Evolutionary conservation across 495 filamentous ascomycete genomes (phyloP).

Genomic region (Hypoxylon intermedium): DNA sequence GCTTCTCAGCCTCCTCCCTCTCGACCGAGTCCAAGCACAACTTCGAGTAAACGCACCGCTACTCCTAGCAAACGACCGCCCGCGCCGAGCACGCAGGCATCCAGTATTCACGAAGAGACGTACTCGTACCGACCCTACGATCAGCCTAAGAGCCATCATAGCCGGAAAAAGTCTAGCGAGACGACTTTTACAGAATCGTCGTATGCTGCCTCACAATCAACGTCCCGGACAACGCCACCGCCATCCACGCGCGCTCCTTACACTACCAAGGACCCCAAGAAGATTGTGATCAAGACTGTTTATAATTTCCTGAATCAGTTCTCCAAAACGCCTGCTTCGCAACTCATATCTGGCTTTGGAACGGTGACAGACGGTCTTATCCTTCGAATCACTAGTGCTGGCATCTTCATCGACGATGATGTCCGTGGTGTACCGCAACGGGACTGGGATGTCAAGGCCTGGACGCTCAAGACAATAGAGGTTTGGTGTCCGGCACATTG

Average conservation of each 20-base stretch:
- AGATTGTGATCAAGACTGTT: conserved; percentile 91
- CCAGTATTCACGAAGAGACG: conserved; percentile 65
- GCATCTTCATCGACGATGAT: conserved; percentile 96
- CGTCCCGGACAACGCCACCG: conserved; percentile 84
- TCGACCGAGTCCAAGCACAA: conserved; percentile 33
- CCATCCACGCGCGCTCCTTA: conserved; percentile 77
- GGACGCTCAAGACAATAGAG: conserved; percentile 92
- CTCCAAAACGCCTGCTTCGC: conserved; percentile 77
- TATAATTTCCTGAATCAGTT: conserved; percentile 88
- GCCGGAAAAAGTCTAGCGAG: conserved; percentile 62
- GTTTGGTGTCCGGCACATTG: conserved; percentile 76
- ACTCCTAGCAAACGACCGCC: conserved; percentile 49
- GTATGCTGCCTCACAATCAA: conserved; percentile 80
- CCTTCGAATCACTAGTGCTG: conserved; percentile 83
- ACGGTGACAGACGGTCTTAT: conserved; percentile 83
- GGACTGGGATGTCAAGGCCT: conserved; percentile 98
- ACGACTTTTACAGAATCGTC: conserved; percentile 83
- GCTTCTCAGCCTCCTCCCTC: conserved; percentile 9
- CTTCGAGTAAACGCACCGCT: conserved; percentile 38
- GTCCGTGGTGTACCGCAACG: conserved; percentile 83
- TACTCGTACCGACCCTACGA: conserved; percentile 88
- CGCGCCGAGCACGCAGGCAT: conserved; percentile 58
- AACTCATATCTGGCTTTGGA: conserved; percentile 75
- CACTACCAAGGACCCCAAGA: conserved; percentile 85
- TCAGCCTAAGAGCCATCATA: conserved; percentile 64